These are phyloP conservation scores for Alternaria consortialis DNA, from an alignment of 2,329 filamentous ascomycete genomes.

Conservation along the genomic window DNA sequence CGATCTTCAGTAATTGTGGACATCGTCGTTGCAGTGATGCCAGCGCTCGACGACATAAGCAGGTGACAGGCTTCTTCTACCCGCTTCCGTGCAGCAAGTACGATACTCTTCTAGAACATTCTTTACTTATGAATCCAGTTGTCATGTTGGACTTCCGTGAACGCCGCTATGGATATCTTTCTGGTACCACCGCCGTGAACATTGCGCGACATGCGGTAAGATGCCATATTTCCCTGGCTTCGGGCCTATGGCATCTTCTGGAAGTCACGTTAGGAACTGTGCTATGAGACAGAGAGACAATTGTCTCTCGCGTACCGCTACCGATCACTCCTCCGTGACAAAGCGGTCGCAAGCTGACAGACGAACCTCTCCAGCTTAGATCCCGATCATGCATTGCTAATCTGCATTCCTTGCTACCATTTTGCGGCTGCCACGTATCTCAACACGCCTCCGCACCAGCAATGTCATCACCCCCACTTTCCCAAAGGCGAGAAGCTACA, in stretches of 20 bases:
- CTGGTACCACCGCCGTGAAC: neutral
- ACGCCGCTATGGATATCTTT: neutral
- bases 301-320: neutral
- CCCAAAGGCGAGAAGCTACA: neutral
- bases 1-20: neutral
- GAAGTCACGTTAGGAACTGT: neutral
- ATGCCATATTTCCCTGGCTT: neutral
- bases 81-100: neutral
- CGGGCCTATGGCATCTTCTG: neutral
- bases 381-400: neutral
- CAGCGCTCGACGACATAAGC: neutral
- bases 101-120: neutral
- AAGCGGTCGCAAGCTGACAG: neutral
- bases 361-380: neutral
- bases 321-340: neutral
- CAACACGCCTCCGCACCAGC: neutral
- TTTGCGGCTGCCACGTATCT: neutral
- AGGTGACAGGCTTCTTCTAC: neutral
- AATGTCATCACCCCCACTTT: neutral
- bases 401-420: neutral
- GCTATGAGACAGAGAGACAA: neutral
- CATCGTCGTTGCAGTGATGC: neutral
- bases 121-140: neutral
- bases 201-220: neutral
- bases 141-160: neutral